phyloP scores from a whole-genome alignment of 179 eudicot species.

The Silene noctiflora region DNA sequence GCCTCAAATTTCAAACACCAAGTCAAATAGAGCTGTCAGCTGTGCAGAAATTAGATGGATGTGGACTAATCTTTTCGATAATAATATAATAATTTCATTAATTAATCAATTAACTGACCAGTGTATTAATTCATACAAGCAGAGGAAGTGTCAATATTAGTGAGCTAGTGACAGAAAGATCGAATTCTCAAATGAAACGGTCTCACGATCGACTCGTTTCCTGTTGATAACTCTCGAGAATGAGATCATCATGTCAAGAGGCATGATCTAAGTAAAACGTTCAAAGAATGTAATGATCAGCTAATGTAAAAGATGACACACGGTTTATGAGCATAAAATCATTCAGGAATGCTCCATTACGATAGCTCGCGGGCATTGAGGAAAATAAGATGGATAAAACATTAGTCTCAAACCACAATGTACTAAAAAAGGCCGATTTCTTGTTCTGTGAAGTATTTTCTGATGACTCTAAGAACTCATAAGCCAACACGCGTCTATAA shows the following conservation, averaged over 20 bases:
- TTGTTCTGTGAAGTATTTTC: slow-evolving; percentile 9
- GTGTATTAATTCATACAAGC: too few species aligned
- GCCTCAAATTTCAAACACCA: background rate
- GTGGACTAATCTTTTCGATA: background rate
- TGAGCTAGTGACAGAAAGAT: too few species aligned
- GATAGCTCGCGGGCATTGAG: background rate
- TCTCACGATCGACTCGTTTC: too few species aligned
- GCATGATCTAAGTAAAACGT: too few species aligned
- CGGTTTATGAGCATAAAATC: slow-evolving; percentile 7
- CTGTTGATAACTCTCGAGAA: too few species aligned
- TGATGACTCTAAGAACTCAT: slow-evolving; percentile 11
- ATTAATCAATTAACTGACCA: too few species aligned
- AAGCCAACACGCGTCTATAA: slow-evolving; percentile 1
- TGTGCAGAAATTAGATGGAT: background rate
- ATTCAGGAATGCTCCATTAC: background rate
- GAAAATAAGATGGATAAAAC: slow-evolving; percentile 8
- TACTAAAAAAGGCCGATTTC: background rate
- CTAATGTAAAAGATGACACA: background rate
- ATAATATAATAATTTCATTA: too few species aligned
- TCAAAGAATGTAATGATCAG: background rate
- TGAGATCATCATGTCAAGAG: too few species aligned
- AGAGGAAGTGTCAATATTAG: too few species aligned
- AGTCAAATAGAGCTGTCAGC: background rate
- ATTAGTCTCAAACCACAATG: slow-evolving; percentile 6
- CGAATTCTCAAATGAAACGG: too few species aligned